Evolutionary conservation across 306 rosid genomes (phyloP), one percentile per base, ranked within the genome.

Genomic region (Potentilla sterilis): DNA sequence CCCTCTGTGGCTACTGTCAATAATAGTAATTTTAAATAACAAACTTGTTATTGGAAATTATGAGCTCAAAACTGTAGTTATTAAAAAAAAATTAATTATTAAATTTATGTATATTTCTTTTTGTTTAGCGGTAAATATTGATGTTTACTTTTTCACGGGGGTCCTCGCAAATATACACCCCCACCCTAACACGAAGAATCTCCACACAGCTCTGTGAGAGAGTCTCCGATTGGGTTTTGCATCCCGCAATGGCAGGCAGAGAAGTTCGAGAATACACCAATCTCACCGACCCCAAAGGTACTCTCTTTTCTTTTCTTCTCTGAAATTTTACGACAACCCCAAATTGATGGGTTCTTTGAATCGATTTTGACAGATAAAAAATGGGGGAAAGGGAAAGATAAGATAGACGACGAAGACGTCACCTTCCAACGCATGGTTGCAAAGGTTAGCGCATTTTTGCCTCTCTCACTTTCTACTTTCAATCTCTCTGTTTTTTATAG

Each of bases 371-470:
- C 92, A 95, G 98, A 95, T 79, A 95, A 90, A 75, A 95, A 92
- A 81, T 89, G 70, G 92, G 97, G 97, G 13, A 95, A 95, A 77
- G 98, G 98, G 37, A 95, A 92, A 80, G 97, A 95, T 77, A 95
- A 92, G 84, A 85, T 95, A 43, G 98, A 95, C 73, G 98, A 95
- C 52, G 98, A 95, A 83, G 98, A 95, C 64, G 49, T 90, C 81
- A 95, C 98, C 48, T 95, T 95, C 77, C 98, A 95, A 81, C 98
- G 98, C 38, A 92, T 95, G 98, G 98, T 95, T 76, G 97, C 98
- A 54, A 95, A 95, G 98, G 98, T 95, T 95, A 95, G 98, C 96
- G 97, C 97, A 88, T 92, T 79, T 69, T 85, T 79, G 80, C 67
- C 75, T 69, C 8, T 70, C 11, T 38, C 44, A 44, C 65, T 28